Percentiles rank a stretch among this genome's conserved stretches.
phyloP scores from a whole-genome alignment of 768 basidiomycete genomes.

The Brasilioporus rufonigricans region DNA sequence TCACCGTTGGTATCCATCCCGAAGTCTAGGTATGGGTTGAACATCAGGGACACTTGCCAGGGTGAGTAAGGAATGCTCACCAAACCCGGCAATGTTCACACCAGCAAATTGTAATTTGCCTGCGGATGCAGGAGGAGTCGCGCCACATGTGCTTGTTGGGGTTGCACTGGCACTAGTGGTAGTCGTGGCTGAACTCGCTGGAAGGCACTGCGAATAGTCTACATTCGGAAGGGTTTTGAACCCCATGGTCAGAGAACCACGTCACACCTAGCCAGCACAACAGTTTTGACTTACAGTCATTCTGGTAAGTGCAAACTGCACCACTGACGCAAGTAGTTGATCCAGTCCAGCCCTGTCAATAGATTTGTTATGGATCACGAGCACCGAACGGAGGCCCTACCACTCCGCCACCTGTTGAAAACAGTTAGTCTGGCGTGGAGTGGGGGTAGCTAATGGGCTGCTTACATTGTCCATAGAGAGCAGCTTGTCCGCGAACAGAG shows the following conservation, averaged over 20 bases:
- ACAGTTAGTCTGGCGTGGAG: neutral
- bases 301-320: conserved; percentile 3
- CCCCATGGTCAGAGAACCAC: neutral
- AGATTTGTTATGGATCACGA: neutral
- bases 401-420: conserved; percentile 7
- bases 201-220: conserved; percentile 14
- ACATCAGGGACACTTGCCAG: neutral
- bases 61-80: neutral
- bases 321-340: conserved; percentile 6
- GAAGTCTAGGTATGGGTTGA: conserved; percentile 1
- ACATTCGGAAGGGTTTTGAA: neutral
- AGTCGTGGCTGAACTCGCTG: neutral
- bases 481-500: conserved; percentile 7
- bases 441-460: neutral
- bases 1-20: conserved; percentile 10
- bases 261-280: neutral
- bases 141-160: neutral
- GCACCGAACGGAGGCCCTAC: neutral
- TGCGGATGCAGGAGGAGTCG: conserved; percentile 2
- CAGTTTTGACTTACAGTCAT: neutral
- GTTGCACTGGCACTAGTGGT: neutral
- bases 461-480: conserved; percentile 14
- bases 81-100: conserved; percentile 15
- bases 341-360: conserved; percentile 6
- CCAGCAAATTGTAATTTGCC: conserved; percentile 9